Base-by-base conservation (phyloP, 192 early-diverging fungal genomes). In the Blastocladiella britannica region DNA sequence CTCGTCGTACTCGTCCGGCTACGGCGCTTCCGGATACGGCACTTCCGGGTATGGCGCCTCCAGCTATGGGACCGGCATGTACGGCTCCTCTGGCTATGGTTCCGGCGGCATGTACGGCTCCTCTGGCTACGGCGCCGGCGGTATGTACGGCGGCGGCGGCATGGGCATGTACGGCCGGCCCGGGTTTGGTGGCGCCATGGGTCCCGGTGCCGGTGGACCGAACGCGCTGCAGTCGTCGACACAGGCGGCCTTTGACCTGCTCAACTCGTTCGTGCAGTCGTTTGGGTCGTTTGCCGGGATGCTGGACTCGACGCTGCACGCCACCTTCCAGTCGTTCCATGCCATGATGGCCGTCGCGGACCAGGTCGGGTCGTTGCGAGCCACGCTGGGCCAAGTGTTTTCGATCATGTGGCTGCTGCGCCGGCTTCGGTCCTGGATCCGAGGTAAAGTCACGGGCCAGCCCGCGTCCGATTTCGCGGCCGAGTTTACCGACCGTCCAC, bases 331-430 rank as follows among this genome's bases (percentile, higher is more conserved):
- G 8, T 83, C 76, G 7, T 87, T 88, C 56, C 86, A 93, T 87
- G 88, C 91, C 18, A 91, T 97, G 79, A 81, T 96, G 20, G 94
- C 91, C 29, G 89, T 98, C n/a, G 89, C 88, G 47, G 94, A 98
- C 59, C 94, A 98, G 67, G 86, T 98, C 60, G 87, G 91, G n/a
- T 76, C 88, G 66, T 65, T 98, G 24, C 76, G 87, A 26, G 77
- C 66, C 28, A 91, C 91, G 53, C 73, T 98, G 1, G 83, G 89
- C 9, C 83, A 88, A 58, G 74, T 88, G 4, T 70, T 98, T 20
- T 83, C 85, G 20, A 70, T 88, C 2, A 78, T 91, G 60, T 81
- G 86, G 51, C 63, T 92, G 7, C 74, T 81, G 65, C 76, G 84
- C 52, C 74, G 77, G 58, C 66, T 84, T 22, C 80, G 84, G 52